Conservation (phyloP, 2,329 filamentous ascomycete species). For the Furcasterigmium sp. region DNA sequence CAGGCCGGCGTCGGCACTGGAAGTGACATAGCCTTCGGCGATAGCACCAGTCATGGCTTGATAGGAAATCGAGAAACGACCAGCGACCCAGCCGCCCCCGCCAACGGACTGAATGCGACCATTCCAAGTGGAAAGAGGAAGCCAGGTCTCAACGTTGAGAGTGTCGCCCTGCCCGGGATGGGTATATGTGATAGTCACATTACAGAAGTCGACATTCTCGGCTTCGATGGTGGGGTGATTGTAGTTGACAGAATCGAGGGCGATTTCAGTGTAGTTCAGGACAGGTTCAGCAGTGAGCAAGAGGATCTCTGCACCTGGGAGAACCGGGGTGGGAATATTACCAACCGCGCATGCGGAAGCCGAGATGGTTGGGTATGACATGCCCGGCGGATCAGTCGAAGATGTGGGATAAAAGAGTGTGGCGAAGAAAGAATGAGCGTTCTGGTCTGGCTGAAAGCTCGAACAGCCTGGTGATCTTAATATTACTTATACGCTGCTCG, state of each 20-base stretch:
- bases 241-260: neutral
- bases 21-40: slow-evolving; percentile 13
- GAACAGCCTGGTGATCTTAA: too few relatives aligned
- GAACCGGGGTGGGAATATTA: neutral
- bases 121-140: slow-evolving; percentile 21
- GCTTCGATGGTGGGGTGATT: neutral
- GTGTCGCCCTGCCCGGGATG: slow-evolving; percentile 13
- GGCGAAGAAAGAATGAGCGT: too few relatives aligned
- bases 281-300: neutral
- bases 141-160: slow-evolving; percentile 17
- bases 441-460: too few relatives aligned
- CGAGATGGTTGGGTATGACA: neutral
- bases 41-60: slow-evolving; percentile 13
- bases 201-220: slow-evolving; percentile 7
- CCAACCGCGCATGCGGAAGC: neutral
- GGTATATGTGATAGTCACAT: slow-evolving; percentile 10
- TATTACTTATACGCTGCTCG: too few relatives aligned
- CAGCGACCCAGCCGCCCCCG: slow-evolving; percentile 21
- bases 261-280: slow-evolving; percentile 3
- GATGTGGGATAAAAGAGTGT: too few relatives aligned
- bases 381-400: too few relatives aligned
- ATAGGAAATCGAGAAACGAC: slow-evolving; percentile 10
- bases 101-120: slow-evolving; percentile 21
- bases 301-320: slow-evolving; percentile 2
- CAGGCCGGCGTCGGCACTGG: slow-evolving; percentile 15